These are phyloP conservation scores for Diaporthe batatas DNA, from an alignment of 2,329 filamentous ascomycete genomes.

Conservation along the genomic window DNA sequence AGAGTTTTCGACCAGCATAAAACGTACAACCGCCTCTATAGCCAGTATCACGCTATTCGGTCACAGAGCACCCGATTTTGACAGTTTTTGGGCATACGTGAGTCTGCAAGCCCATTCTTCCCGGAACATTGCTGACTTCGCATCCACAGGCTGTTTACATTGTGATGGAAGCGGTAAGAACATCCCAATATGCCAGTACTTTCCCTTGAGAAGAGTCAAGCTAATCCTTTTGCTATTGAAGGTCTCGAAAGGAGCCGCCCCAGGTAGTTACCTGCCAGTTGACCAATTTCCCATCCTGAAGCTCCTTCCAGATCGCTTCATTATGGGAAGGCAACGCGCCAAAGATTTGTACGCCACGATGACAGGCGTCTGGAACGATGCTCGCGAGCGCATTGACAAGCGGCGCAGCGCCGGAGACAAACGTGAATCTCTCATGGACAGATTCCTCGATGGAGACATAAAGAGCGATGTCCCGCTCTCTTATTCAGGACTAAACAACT, in stretches of 20 bases:
- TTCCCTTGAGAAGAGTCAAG: neutral
- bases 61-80: slow-evolving; percentile 24
- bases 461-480: slow-evolving; percentile 43
- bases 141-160: slow-evolving; percentile 52
- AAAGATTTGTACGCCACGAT: slow-evolving; percentile 23
- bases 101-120: neutral
- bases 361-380: slow-evolving; percentile 30
- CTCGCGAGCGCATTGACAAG: slow-evolving; percentile 45
- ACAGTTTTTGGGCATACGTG: slow-evolving; percentile 34
- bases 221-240: neutral
- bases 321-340: slow-evolving; percentile 10
- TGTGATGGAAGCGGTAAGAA: slow-evolving; percentile 49
- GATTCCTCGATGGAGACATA: slow-evolving; percentile 52
- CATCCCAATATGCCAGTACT: neutral
- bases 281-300: slow-evolving; percentile 57
- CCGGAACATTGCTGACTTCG: slow-evolving; percentile 6
- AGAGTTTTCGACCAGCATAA: neutral
- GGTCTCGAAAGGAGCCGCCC: slow-evolving; percentile 56
- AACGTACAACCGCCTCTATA: slow-evolving; percentile 27
- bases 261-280: slow-evolving; percentile 59
- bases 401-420: slow-evolving; percentile 47
- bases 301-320: slow-evolving; percentile 50
- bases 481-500: slow-evolving; percentile 49
- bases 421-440: slow-evolving; percentile 53
- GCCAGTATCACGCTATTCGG: slow-evolving; percentile 25